Percentiles rank a stretch among this genome's conserved stretches.
Evolutionary conservation across 495 filamentous ascomycete species (phyloP).

Genomic region (Neurospora hispaniola): DNA sequence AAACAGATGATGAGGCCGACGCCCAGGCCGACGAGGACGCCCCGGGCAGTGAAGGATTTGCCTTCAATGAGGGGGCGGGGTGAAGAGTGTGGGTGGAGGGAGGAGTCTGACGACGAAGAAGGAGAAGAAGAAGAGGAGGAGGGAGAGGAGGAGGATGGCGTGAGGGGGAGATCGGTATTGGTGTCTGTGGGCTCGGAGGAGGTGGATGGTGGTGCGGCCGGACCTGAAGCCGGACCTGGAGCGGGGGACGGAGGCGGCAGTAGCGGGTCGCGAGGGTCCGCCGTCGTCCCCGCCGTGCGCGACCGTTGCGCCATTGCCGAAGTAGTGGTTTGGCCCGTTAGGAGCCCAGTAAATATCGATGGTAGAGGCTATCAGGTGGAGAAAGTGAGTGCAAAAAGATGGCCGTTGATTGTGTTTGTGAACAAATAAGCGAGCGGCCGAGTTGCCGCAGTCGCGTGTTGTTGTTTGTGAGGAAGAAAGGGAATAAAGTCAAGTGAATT

Average conservation of each 20-base stretch:
- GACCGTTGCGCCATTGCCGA: neutral
- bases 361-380: neutral
- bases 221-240: neutral
- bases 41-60: slow-evolving; percentile 73
- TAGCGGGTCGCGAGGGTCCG: neutral
- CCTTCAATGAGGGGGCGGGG: slow-evolving; percentile 12
- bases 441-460: neutral
- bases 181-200: neutral
- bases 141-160: neutral
- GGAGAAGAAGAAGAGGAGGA: neutral
- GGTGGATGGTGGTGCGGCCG: neutral
- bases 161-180: neutral
- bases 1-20: slow-evolving; percentile 89
- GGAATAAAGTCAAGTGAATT: neutral
- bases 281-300: neutral
- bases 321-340: neutral
- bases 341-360: neutral
- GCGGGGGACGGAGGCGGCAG: neutral
- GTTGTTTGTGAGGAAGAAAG: neutral
- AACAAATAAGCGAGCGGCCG: neutral
- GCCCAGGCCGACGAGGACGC: slow-evolving; percentile 64
- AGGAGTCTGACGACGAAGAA: neutral
- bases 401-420: neutral
- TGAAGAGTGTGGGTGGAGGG: neutral
- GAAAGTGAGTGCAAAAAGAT: neutral